Conservation (phyloP, 2,329 filamentous ascomycete genomes). For the Claviceps sp. region DNA sequence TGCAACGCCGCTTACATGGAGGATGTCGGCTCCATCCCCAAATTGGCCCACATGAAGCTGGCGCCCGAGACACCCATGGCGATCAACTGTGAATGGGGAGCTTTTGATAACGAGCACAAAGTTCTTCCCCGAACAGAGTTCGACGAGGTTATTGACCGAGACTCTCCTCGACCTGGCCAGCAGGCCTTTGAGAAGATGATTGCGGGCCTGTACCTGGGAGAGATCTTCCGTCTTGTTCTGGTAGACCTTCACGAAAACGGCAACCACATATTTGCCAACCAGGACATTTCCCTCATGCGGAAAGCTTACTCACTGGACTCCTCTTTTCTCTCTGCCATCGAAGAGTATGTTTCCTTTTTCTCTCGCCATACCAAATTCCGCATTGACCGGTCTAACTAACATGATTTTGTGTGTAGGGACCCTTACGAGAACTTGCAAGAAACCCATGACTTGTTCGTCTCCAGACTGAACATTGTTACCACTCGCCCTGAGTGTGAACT, state of each 20-base stretch:
- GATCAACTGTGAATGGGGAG: constrained; percentile 96
- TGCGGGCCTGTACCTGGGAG: constrained; percentile 83
- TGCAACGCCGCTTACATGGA: constrained; percentile 99
- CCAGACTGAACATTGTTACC: constrained; percentile 57
- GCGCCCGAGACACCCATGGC: constrained; percentile 75
- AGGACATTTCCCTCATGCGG: constrained; percentile 67
- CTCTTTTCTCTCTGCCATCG: constrained; percentile 84
- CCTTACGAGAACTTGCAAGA: constrained; percentile 91
- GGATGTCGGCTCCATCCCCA: constrained; percentile 77
- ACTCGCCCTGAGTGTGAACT: constrained; percentile 76
- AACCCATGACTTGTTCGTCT: constrained; percentile 68
- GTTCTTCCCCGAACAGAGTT: constrained; percentile 77
- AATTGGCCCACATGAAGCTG: constrained; percentile 83
- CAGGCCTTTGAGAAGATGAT: constrained; percentile 98
- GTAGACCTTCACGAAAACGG: constrained; percentile 74
- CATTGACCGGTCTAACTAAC: background rate
- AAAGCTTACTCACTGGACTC: constrained; percentile 85
- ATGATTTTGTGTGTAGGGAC: constrained; percentile 41
- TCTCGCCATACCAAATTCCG: background rate
- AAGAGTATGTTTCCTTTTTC: constrained; percentile 47
- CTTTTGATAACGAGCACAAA: constrained; percentile 87
- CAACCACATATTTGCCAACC: constrained; percentile 66
- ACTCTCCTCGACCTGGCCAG: constrained; percentile 84
- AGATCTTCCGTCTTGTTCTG: constrained; percentile 82
- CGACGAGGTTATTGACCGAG: constrained; percentile 76